A percentile compares a stretch with the other conserved stretches of the same genome.
Evolutionary conservation across 208 protist species (phyloP).

Genomic region (Leptomonas seymouri): DNA sequence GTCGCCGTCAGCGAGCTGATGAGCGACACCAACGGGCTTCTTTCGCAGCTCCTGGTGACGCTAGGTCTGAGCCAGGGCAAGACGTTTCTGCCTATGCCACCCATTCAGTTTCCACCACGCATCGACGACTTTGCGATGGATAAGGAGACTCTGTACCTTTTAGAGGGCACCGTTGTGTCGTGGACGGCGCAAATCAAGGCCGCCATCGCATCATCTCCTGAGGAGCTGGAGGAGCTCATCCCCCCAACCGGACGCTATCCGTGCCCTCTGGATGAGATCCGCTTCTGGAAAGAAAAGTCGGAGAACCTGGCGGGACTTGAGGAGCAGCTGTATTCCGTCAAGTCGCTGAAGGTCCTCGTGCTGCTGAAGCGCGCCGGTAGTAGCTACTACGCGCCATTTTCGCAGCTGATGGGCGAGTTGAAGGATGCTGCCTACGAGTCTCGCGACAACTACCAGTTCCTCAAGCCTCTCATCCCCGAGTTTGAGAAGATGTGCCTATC

Average conservation of each 20-base stretch:
- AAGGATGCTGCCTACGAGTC: conserved; percentile 88
- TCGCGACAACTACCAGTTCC: conserved; percentile 91
- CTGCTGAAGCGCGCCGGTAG: conserved; percentile 91
- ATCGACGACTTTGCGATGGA: conserved; percentile 82
- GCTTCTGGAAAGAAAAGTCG: conserved; percentile 96
- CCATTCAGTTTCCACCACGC: conserved; percentile 79
- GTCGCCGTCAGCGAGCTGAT: conserved; percentile 94
- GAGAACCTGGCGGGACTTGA: conserved; percentile 93
- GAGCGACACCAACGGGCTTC: conserved; percentile 87
- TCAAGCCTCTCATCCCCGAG: conserved; percentile 85
- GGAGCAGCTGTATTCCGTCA: conserved; percentile 93
- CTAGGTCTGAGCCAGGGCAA: conserved; percentile 92
- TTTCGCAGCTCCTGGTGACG: conserved; percentile 90
- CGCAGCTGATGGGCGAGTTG: conserved; percentile 88
- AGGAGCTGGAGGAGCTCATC: conserved; percentile 78
- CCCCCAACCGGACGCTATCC: conserved; percentile 74
- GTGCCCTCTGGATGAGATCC: conserved; percentile 93
- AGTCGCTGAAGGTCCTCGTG: conserved; percentile 92
- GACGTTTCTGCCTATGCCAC: conserved; percentile 94
- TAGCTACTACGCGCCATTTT: conserved; percentile 90
- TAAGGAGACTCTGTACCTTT: conserved; percentile 90
- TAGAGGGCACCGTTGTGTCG: conserved; percentile 93
- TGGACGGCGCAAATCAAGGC: conserved; percentile 94
- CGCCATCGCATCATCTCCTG: conserved; percentile 86
- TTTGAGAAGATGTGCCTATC: conserved; percentile 85